Conservation (phyloP, 306 rosid species). For the Neltuma alba region DNA sequence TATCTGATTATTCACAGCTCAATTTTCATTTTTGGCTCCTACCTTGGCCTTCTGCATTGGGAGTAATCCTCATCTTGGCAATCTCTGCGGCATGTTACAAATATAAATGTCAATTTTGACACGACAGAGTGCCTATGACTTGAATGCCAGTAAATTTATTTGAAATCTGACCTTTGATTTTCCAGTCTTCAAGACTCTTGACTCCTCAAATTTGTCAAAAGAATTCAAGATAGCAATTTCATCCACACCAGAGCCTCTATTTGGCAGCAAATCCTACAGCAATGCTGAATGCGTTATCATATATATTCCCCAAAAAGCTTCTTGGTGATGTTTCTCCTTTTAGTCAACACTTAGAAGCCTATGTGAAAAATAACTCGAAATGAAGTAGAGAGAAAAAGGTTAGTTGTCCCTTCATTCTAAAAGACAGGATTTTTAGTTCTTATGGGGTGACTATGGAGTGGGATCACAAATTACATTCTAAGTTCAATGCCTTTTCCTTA, state of each 20-base stretch:
- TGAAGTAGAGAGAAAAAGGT: constrained; percentile 21
- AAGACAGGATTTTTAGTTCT: constrained; percentile 1
- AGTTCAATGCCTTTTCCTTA: background rate
- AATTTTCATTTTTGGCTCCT: background rate
- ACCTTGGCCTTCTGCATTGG: constrained; percentile 13
- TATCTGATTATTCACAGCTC: background rate
- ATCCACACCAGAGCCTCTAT: constrained; percentile 37
- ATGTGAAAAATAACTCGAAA: constrained; percentile 10
- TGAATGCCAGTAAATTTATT: background rate
- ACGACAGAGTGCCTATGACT: constrained; percentile 2
- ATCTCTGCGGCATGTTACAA: constrained; percentile 37
- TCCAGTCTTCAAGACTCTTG: constrained; percentile 58
- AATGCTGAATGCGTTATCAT: constrained; percentile 18
- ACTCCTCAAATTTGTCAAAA: constrained; percentile 51
- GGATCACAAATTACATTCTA: constrained; percentile 21
- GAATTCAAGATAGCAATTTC: constrained; percentile 45
- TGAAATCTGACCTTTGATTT: constrained; percentile 51
- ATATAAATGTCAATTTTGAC: constrained; percentile 8
- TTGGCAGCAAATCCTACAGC: constrained; percentile 52
- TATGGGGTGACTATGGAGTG: background rate
- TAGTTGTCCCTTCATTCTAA: constrained; percentile 13
- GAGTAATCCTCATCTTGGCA: constrained; percentile 25
- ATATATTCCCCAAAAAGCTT: background rate
- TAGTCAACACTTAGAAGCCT: constrained; percentile 20
- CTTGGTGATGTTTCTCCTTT: background rate